These are phyloP conservation scores for Colletotrichum ledebouriae DNA, from an alignment of 2,329 filamentous ascomycete species.

Conservation along the genomic window DNA sequence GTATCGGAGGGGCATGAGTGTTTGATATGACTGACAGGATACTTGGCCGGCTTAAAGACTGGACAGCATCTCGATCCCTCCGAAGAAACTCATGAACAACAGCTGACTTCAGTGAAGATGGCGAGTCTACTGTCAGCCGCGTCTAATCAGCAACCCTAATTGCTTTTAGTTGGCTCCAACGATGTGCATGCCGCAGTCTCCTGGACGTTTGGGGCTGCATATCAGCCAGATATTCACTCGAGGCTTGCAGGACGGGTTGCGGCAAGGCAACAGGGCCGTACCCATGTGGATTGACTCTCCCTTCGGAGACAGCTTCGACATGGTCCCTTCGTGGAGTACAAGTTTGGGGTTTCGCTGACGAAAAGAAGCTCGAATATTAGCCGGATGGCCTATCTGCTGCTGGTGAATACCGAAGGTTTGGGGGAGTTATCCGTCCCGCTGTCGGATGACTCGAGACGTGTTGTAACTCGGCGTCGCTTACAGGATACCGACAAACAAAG, in stretches of 20 bases:
- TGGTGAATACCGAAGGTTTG: conserved; percentile 38
- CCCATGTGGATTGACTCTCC: conserved; percentile 31
- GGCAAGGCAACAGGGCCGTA: conserved; percentile 31
- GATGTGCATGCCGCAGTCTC: conserved; percentile 35
- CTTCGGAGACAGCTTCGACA: conserved; percentile 33
- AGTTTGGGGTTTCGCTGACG: conserved; percentile 35
- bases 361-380: conserved; percentile 37
- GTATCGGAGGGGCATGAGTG: conserved; percentile 37
- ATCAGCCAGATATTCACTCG: conserved; percentile 39
- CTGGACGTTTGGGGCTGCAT: conserved; percentile 40
- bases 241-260: conserved; percentile 28
- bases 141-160: conserved; percentile 5
- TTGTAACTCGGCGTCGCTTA: conserved; percentile 37
- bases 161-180: conserved; percentile 12
- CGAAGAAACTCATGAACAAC: not conserved
- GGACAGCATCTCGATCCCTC: conserved; percentile 20
- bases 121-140: not conserved
- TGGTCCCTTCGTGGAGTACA: conserved; percentile 33
- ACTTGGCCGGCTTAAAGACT: conserved; percentile 24
- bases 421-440: conserved; percentile 34
- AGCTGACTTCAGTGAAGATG: conserved; percentile 2
- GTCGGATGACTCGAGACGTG: conserved; percentile 38
- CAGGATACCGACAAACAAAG: conserved; percentile 39
- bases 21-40: conserved; percentile 38
- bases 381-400: conserved; percentile 33